Percentiles rank a stretch among this genome's conserved stretches.
Conservation (phyloP, 768 basidiomycete species). For the Amanita polypyramis region DNA sequence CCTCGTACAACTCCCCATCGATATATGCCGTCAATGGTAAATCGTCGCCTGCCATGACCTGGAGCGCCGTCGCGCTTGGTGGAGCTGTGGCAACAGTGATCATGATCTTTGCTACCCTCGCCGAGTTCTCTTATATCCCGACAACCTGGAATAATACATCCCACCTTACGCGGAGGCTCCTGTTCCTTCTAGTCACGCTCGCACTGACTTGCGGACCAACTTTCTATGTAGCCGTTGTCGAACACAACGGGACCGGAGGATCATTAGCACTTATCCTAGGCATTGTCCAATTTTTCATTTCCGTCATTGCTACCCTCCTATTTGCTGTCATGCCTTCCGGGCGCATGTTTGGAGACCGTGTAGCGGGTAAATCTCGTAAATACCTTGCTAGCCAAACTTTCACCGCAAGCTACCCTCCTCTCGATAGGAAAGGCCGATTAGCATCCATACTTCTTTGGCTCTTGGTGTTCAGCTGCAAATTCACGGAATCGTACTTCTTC, state of each 20-base stretch:
- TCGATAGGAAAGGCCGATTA: constrained; percentile 53
- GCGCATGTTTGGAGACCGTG: constrained; percentile 97
- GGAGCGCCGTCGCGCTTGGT: constrained; percentile 91
- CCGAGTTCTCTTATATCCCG: constrained; percentile 96
- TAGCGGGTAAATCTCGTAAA: constrained; percentile 90
- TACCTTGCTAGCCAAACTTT: constrained; percentile 98
- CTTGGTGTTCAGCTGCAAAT: constrained; percentile 94
- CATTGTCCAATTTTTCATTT: constrained; percentile 94
- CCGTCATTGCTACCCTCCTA: constrained; percentile 73
- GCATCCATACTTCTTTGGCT: constrained; percentile 81
- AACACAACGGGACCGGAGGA: constrained; percentile 52
- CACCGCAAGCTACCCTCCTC: constrained; percentile 84
- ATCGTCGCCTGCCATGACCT: constrained; percentile 70
- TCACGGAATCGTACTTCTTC: constrained; percentile 97
- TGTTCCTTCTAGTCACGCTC: constrained; percentile 86
- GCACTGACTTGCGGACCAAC: constrained; percentile 89
- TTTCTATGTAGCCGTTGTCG: constrained; percentile 86
- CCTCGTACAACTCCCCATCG: constrained; percentile 83
- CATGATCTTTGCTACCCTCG: constrained; percentile 90
- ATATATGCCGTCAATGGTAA: constrained; percentile 58
- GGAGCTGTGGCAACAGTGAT: constrained; percentile 94
- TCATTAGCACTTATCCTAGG: constrained; percentile 84
- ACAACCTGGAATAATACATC: constrained; percentile 99
- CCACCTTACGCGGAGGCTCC: constrained; percentile 82
- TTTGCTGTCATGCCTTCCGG: constrained; percentile 93